phyloP scores from a whole-genome alignment of 1,284 basidiomycete species.

The Leucoagaricus sp. region DNA sequence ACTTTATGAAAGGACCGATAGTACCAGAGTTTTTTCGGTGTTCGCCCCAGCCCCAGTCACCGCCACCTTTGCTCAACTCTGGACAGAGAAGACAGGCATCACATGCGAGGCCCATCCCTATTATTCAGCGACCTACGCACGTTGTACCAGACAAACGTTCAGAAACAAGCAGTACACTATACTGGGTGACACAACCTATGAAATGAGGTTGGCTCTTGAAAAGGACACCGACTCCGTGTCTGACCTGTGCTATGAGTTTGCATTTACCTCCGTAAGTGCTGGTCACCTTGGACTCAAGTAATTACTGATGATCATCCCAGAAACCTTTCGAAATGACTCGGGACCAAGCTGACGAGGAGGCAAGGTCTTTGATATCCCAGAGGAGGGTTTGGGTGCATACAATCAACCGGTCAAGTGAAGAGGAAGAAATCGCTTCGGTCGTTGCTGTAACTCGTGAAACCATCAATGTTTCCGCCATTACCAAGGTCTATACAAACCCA shows the following conservation, averaged over 20 bases:
- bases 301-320: conserved; percentile 5
- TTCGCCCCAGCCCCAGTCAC: conserved; percentile 59
- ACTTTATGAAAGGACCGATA: conserved; percentile 29
- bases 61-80: conserved; percentile 46
- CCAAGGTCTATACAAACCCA: conserved; percentile 64
- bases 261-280: conserved; percentile 52
- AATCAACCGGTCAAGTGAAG: conserved; percentile 25
- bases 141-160: conserved; percentile 51
- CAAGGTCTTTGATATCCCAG: conserved; percentile 46
- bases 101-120: conserved; percentile 44
- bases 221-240: conserved; percentile 48
- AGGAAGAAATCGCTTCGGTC: conserved; percentile 55
- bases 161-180: conserved; percentile 22
- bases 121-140: conserved; percentile 62
- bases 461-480: conserved; percentile 54
- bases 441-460: conserved; percentile 63
- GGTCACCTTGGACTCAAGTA: background rate
- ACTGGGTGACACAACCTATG: conserved; percentile 26
- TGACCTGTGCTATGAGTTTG: conserved; percentile 55
- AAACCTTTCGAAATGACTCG: conserved; percentile 50
- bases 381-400: conserved; percentile 63
- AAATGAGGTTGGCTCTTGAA: conserved; percentile 43
- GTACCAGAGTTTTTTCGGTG: conserved; percentile 61
- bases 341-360: conserved; percentile 50
- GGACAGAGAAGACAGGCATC: conserved; percentile 47